phyloP scores from a whole-genome alignment of 306 rosid species.

The Malus sylvestris region DNA sequence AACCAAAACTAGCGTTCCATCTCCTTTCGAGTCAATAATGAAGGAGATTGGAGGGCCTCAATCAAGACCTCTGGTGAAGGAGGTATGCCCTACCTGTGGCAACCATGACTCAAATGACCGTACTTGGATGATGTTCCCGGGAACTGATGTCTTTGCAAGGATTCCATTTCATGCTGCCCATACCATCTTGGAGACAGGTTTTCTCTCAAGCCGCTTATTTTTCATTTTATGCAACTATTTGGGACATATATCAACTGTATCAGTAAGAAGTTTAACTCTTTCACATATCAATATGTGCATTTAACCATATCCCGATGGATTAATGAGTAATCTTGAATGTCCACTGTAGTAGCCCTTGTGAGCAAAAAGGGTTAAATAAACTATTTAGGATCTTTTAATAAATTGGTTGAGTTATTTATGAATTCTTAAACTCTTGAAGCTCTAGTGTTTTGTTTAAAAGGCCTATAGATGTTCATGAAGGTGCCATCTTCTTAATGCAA shows the following conservation, averaged over 20 bases:
- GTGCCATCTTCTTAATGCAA: neutral
- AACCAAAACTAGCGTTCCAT: constrained; percentile 67
- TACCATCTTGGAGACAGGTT: constrained; percentile 71
- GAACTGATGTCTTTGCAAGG: constrained; percentile 71
- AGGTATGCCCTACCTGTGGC: constrained; percentile 78
- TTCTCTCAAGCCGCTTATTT: neutral
- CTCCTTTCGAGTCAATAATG: constrained; percentile 82
- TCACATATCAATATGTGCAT: neutral
- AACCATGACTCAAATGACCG: constrained; percentile 65
- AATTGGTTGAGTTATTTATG: neutral
- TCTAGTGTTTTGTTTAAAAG: neutral
- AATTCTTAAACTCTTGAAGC: neutral
- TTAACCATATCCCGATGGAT: neutral
- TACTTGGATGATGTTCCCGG: constrained; percentile 81
- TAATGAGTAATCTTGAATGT: too few species aligned
- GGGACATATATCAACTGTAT: neutral
- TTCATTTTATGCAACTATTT: neutral
- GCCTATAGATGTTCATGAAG: neutral
- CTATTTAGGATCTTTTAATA: neutral
- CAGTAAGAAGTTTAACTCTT: neutral
- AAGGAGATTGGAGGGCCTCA: constrained; percentile 54
- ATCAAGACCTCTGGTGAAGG: constrained; percentile 70
- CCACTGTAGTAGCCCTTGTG: neutral
- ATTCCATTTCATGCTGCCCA: constrained; percentile 88
- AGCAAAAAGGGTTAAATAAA: neutral